These are phyloP conservation scores for Sambucus nigra DNA, from an alignment of 129 eudicot species.

Conservation along the genomic window DNA sequence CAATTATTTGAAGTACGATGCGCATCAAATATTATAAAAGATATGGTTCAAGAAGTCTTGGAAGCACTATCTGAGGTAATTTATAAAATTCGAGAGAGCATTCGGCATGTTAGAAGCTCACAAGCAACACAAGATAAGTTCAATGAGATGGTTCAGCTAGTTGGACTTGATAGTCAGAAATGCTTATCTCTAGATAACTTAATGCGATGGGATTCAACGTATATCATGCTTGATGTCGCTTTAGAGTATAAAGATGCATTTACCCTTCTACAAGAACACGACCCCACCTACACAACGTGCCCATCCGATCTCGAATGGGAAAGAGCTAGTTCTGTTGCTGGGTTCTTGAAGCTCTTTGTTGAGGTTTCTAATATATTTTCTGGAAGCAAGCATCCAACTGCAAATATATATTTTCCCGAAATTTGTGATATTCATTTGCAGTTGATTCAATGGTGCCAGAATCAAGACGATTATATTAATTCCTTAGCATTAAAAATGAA, in stretches of 20 bases:
- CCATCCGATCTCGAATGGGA: conserved; percentile 73
- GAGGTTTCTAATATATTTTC: conserved; percentile 60
- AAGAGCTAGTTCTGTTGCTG: conserved; percentile 35
- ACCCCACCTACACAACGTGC: conserved; percentile 35
- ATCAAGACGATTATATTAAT: conserved; percentile 54
- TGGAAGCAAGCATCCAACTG: conserved; percentile 47
- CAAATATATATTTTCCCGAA: conserved; percentile 78
- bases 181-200: conserved; percentile 53
- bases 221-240: conserved; percentile 60
- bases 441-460: conserved; percentile 86
- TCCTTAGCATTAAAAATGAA: conserved; percentile 68
- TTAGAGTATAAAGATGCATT: conserved; percentile 70
- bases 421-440: conserved; percentile 81
- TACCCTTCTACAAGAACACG: conserved; percentile 66
- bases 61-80: conserved; percentile 47
- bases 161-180: conserved; percentile 42
- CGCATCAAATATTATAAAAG: conserved; percentile 59
- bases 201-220: conserved; percentile 70
- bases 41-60: conserved; percentile 64
- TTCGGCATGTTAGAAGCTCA: conserved; percentile 53
- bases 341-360: conserved; percentile 66
- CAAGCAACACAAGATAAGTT: conserved; percentile 59
- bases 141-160: conserved; percentile 63
- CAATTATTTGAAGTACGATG: conserved; percentile 86
- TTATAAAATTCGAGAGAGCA: conserved; percentile 63